Percentiles rank a stretch among this genome's conserved stretches.
Conservation (phyloP, 1,284 basidiomycete genomes). For the Pholiota adiposa region DNA sequence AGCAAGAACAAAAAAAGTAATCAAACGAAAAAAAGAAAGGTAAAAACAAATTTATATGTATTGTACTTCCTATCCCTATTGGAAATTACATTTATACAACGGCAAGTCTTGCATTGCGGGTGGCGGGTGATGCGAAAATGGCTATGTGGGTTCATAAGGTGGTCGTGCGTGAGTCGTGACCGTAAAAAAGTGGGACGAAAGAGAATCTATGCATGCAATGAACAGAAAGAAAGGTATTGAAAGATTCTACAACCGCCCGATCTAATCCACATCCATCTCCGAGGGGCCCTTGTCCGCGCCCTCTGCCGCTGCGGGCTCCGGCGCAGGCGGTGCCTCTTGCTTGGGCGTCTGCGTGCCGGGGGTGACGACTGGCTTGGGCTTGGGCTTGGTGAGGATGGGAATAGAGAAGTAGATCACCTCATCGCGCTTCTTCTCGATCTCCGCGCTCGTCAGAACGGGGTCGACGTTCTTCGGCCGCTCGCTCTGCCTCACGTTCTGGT, state of each 20-base stretch:
- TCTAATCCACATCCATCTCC: slow-evolving; percentile 85
- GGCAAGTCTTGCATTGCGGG: background rate
- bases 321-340: slow-evolving; percentile 57
- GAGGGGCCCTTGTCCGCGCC: slow-evolving; percentile 52
- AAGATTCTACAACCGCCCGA: background rate
- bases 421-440: slow-evolving; percentile 88
- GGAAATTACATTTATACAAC: background rate
- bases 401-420: slow-evolving; percentile 86
- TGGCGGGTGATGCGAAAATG: background rate
- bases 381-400: slow-evolving; percentile 85
- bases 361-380: slow-evolving; percentile 77
- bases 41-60: background rate
- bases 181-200: background rate
- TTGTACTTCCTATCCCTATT: slow-evolving; percentile 3
- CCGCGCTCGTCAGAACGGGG: slow-evolving; percentile 77
- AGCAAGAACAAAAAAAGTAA: background rate
- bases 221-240: background rate
- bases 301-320: slow-evolving; percentile 39
- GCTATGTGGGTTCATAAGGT: slow-evolving; percentile 7
- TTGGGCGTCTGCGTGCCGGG: slow-evolving; percentile 67
- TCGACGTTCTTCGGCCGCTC: slow-evolving; percentile 89
- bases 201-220: background rate
- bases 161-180: slow-evolving; percentile 7
- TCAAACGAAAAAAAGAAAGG: background rate
- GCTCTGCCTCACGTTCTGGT: slow-evolving; percentile 82